Evolutionary conservation across 2,329 filamentous ascomycete genomes (phyloP).

Genomic region (Xylaria sp.): DNA sequence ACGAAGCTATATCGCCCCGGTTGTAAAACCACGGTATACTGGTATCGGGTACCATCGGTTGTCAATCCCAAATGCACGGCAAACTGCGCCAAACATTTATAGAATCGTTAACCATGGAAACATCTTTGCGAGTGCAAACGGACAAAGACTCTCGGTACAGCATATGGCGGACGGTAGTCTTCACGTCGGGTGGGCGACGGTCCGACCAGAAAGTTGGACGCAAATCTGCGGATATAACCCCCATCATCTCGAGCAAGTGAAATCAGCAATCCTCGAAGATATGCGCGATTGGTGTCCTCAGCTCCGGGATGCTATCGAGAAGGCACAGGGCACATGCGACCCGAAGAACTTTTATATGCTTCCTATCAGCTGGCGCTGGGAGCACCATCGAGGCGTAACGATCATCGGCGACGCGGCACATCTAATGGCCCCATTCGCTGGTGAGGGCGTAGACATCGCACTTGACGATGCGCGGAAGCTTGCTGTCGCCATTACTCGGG

Average conservation of each 20-base stretch:
- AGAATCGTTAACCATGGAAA: constrained; percentile 51
- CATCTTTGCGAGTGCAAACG: constrained; percentile 48
- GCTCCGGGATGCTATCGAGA: constrained; percentile 46
- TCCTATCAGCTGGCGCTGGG: constrained; percentile 53
- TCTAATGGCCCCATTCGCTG: constrained; percentile 60
- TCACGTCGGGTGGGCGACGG: constrained; percentile 42
- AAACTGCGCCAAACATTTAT: constrained; percentile 46
- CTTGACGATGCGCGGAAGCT: constrained; percentile 58
- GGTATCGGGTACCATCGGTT: constrained; percentile 49
- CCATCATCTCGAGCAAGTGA: constrained; percentile 41
- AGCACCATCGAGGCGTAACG: constrained; percentile 51
- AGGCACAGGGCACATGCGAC: constrained; percentile 43
- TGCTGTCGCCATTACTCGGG: constrained; percentile 45
- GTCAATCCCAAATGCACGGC: constrained; percentile 44
- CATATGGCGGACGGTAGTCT: constrained; percentile 54
- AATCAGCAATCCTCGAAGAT: constrained; percentile 40
- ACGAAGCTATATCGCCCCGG: constrained; percentile 37
- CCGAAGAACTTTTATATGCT: constrained; percentile 55
- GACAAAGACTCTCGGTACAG: constrained; percentile 46
- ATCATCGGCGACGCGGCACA: constrained; percentile 64
- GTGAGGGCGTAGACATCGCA: constrained; percentile 62
- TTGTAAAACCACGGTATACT: constrained; percentile 47
- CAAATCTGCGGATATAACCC: constrained; percentile 49
- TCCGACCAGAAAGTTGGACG: constrained; percentile 44
- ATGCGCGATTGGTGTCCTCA: constrained; percentile 45